Evolutionary conservation across 768 basidiomycete species (phyloP).

Genomic region (Boletales sp.): DNA sequence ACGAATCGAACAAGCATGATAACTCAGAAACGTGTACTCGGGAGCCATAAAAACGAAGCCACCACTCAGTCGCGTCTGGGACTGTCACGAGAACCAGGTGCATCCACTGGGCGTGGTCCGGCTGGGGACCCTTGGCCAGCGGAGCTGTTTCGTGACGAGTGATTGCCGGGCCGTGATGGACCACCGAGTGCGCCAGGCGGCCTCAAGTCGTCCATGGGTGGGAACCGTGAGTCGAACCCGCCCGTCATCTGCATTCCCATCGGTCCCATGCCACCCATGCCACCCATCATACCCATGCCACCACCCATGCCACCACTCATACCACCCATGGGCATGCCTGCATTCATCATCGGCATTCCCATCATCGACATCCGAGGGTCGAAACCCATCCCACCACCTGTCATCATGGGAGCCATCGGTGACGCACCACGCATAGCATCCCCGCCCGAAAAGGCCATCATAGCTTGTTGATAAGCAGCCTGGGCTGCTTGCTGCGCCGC

Average conservation of each 20-base stretch:
- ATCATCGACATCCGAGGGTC: constrained; percentile 85
- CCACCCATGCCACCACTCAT: constrained; percentile 38
- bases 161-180: constrained; percentile 27
- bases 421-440: constrained; percentile 39
- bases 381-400: constrained; percentile 50
- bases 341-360: constrained; percentile 67
- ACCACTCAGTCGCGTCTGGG: constrained; percentile 23
- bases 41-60: not conserved
- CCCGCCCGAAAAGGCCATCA: constrained; percentile 81
- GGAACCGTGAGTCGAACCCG: constrained; percentile 59
- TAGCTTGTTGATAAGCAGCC: constrained; percentile 86
- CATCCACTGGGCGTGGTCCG: constrained; percentile 31
- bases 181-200: constrained; percentile 27
- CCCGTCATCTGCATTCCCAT: constrained; percentile 61
- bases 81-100: constrained; percentile 21
- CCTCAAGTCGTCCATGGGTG: constrained; percentile 36
- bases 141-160: constrained; percentile 48
- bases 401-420: constrained; percentile 55
- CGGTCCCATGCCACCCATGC: constrained; percentile 38
- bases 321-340: constrained; percentile 32
- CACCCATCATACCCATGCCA: constrained; percentile 37
- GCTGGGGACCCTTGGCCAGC: constrained; percentile 53
- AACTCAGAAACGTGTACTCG: constrained; percentile 1
- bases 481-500: constrained; percentile 79
- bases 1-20: constrained; percentile 14